Base-by-base conservation (phyloP, 305 asterid species). In the Fraxinus paxiana region DNA sequence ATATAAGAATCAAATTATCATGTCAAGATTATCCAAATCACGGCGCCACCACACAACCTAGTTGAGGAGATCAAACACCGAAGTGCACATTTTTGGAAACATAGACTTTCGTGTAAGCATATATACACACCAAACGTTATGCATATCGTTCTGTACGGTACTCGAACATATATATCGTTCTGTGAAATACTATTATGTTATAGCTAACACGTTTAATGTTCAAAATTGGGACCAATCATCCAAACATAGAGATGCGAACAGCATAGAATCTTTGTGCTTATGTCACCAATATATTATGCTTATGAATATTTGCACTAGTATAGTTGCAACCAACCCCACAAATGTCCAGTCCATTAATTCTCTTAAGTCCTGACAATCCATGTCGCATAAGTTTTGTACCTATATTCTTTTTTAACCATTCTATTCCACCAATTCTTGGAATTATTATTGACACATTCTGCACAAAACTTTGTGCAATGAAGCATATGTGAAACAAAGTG, bases 331-430 rank as follows among this genome's bases (percentile, higher is more conserved):
- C 30, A 81, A 72, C 67, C 82, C 84, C 84, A 79, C 80, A 77
- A 77, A 65, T 65, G 56, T 65, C 80, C 61, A 22, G 69, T 69
- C 80, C 80, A 77, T 63, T 28, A 59, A 28, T 67, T 24, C 73
- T 67, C 18, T 33, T 2, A 67, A 67, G 37, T 13, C 73, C 18
- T 67, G 73, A 26, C 73, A 67, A 67, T 67, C 73, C 73, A 24
- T 34, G 26, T 75, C n/a, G 28, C 89, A 82, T 73, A 71, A 79
- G 82, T 74, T 83, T 35, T 41, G 83, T 83, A 82, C 77, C 84
- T 77, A 71, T 28, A 41, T 48, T 73, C 76, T 61, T 70, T 48
- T 75, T 65, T 59, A 12, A 63, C 48, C 70, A 73, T 80, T 30
- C 67, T 72, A 81, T 81, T 81, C 73, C 73, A 67, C 38, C 80